phyloP scores from a whole-genome alignment of 1,284 basidiomycete genomes.

The Pyrrhoderma noxium region DNA sequence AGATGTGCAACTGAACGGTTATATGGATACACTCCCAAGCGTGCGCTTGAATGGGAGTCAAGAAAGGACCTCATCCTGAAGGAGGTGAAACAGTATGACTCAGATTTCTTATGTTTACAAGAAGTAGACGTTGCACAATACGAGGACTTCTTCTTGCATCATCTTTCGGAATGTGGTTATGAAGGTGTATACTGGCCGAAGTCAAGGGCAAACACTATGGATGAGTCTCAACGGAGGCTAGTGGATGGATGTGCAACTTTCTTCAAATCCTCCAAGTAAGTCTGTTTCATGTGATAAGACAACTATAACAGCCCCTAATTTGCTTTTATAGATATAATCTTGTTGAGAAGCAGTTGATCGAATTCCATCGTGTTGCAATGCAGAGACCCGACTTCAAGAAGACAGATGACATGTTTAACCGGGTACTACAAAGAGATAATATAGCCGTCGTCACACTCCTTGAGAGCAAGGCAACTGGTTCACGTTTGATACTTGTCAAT shows the following conservation, averaged over 20 bases:
- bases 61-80: slow-evolving; percentile 86
- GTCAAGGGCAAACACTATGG: slow-evolving; percentile 91
- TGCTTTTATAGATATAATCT: slow-evolving; percentile 66
- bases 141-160: slow-evolving; percentile 86
- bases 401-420: slow-evolving; percentile 99
- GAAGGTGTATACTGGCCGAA: slow-evolving; percentile 94
- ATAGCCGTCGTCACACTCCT: slow-evolving; percentile 86
- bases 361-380: slow-evolving; percentile 92
- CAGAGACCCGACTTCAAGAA: slow-evolving; percentile 94
- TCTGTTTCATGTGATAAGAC: too few species aligned
- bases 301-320: too few species aligned
- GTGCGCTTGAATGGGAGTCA: slow-evolving; percentile 95
- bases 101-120: slow-evolving; percentile 91
- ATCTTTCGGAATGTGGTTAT: slow-evolving; percentile 75
- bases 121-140: slow-evolving; percentile 94
- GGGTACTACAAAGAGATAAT: slow-evolving; percentile 93
- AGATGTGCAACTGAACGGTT: slow-evolving; percentile 83
- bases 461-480: slow-evolving; percentile 82
- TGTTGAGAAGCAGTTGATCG: slow-evolving; percentile 91
- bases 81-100: slow-evolving; percentile 77
- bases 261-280: slow-evolving; percentile 85
- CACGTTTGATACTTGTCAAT: slow-evolving; percentile 86
- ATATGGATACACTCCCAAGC: slow-evolving; percentile 95
- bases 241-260: slow-evolving; percentile 99
- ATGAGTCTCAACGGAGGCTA: slow-evolving; percentile 73